These are phyloP conservation scores for Xanthoceras sorbifolium DNA, from an alignment of 345 rosid genomes.

Conservation along the genomic window DNA sequence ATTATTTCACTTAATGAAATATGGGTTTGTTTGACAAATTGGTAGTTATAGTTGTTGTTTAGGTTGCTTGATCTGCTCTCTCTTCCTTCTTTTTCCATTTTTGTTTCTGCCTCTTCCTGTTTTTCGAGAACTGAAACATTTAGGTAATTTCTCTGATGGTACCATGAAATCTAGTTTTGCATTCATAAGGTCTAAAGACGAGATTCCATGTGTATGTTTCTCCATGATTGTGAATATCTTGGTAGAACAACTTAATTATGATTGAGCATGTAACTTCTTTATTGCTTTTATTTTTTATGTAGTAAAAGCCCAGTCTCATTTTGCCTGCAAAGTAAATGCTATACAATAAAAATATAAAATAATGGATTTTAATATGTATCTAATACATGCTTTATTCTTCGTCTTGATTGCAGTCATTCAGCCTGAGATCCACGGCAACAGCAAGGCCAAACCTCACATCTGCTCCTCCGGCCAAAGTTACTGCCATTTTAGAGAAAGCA, in stretches of 20 bases:
- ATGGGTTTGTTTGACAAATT: not conserved
- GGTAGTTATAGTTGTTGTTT: not conserved
- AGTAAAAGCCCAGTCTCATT: too few species aligned
- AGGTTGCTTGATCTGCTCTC: not conserved
- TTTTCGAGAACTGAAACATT: not conserved
- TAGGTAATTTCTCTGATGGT: not conserved
- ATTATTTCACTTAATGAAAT: not conserved
- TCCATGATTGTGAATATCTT: not conserved
- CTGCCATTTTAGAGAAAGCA: constrained; percentile 89
- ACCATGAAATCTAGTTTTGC: not conserved
- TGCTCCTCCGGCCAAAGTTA: constrained; percentile 56
- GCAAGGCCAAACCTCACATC: constrained; percentile 41
- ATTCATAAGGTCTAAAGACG: not conserved
- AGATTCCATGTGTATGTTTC: not conserved
- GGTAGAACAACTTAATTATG: not conserved
- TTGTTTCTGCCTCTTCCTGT: not conserved
- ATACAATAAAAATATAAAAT: not conserved
- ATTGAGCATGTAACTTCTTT: not conserved
- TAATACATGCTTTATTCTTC: not conserved
- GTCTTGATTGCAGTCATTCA: constrained; percentile 56
- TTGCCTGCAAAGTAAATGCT: not conserved
- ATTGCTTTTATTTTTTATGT: not conserved
- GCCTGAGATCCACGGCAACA: constrained; percentile 58
- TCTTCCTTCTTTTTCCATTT: not conserved
- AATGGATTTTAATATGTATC: constrained; percentile 11